Evolutionary conservation across 1,139 yeast genomes (phyloP).

Genomic region (Protomyces arabidopsidicola): DNA sequence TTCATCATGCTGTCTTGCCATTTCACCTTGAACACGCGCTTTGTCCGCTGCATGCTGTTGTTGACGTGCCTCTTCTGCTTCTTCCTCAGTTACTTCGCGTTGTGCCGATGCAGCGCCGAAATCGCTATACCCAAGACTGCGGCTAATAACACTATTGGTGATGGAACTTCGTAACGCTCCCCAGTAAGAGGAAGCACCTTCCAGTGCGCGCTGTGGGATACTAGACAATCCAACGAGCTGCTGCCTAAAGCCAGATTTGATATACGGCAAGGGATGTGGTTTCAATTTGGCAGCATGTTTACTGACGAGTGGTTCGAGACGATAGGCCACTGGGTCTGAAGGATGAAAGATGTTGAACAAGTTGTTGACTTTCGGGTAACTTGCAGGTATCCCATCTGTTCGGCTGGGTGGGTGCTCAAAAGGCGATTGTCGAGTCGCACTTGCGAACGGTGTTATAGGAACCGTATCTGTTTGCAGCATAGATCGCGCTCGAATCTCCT

Average conservation of each 20-base stretch:
- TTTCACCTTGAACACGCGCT: slow-evolving; percentile 5
- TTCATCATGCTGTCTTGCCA: slow-evolving; percentile 26
- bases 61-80: slow-evolving; percentile 18
- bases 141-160: slow-evolving; percentile 32
- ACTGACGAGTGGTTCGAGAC: slow-evolving; percentile 42
- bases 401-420: slow-evolving; percentile 5
- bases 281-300: slow-evolving; percentile 45
- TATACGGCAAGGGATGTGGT: slow-evolving; percentile 60
- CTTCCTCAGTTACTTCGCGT: neutral
- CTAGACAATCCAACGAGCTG: slow-evolving; percentile 43
- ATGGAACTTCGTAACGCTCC: slow-evolving; percentile 34
- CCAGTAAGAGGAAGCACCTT: slow-evolving; percentile 50
- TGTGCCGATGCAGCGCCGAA: slow-evolving; percentile 7
- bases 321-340: slow-evolving; percentile 43
- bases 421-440: neutral
- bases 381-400: slow-evolving; percentile 28
- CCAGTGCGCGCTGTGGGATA: slow-evolving; percentile 45
- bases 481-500: slow-evolving; percentile 32
- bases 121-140: slow-evolving; percentile 33
- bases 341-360: slow-evolving; percentile 44
- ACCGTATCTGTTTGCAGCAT: neutral
- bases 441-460: slow-evolving; percentile 13
- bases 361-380: slow-evolving; percentile 39
- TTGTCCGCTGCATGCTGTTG: slow-evolving; percentile 5
- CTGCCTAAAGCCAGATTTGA: slow-evolving; percentile 47